A percentile compares a stretch with the other conserved stretches of the same genome.
These are phyloP conservation scores for Mucor saturninus DNA, from an alignment of 371 early-diverging fungal genomes.

Conservation along the genomic window DNA sequence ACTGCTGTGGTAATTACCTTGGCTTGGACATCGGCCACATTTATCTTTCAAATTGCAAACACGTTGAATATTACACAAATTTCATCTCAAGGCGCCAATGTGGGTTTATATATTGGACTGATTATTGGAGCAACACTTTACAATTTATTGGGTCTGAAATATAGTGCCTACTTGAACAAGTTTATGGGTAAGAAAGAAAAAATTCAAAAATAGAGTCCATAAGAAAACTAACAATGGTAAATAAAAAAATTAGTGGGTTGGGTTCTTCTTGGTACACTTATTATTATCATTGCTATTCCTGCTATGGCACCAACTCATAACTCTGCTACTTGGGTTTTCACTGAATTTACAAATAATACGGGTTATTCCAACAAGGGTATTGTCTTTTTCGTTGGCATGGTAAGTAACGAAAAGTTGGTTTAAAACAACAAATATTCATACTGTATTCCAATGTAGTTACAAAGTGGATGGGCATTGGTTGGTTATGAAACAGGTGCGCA, in stretches of 20 bases:
- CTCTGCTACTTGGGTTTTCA: constrained; percentile 45
- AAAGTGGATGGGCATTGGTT: constrained; percentile 45
- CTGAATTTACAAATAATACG: constrained; percentile 42
- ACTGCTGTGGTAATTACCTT: constrained; percentile 38
- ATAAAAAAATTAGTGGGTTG: constrained; percentile 29
- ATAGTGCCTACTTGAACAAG: constrained; percentile 35
- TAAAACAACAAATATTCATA: not conserved
- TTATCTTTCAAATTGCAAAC: constrained; percentile 34
- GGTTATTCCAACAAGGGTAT: constrained; percentile 38
- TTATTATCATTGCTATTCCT: constrained; percentile 39
- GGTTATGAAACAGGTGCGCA: constrained; percentile 52
- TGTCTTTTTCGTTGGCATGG: constrained; percentile 46
- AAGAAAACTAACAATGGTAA: not conserved
- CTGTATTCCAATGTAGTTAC: constrained; percentile 7
- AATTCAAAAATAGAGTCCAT: not conserved
- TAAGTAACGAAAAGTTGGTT: constrained; percentile 4
- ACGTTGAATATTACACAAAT: constrained; percentile 23
- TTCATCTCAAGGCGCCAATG: constrained; percentile 35
- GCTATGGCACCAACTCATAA: constrained; percentile 43
- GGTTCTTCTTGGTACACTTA: constrained; percentile 38
- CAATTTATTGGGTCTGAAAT: constrained; percentile 37
- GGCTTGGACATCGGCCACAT: constrained; percentile 38
- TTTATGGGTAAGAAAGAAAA: constrained; percentile 31
- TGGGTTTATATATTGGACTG: constrained; percentile 40
- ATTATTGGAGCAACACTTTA: constrained; percentile 26